A percentile compares a stretch with the other conserved stretches of the same genome.
Conservation (phyloP, 495 filamentous ascomycete genomes). For the Pyrenula massariospora region DNA sequence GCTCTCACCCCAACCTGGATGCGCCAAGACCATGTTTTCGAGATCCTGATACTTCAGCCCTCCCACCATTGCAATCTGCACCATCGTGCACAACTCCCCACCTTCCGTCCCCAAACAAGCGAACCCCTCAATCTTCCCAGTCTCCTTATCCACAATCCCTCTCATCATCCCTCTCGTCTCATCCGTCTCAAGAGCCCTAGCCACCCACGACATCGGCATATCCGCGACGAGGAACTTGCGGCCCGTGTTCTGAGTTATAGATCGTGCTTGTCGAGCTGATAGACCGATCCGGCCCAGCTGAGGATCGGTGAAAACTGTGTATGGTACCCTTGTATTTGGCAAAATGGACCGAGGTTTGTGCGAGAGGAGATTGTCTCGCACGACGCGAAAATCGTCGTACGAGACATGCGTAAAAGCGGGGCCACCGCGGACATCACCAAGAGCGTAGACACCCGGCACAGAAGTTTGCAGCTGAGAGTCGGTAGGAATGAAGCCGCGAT, state of each 20-base stretch:
- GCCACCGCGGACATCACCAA: conserved; percentile 38
- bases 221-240: conserved; percentile 23
- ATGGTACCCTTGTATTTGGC: conserved; percentile 16
- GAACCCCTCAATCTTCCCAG: conserved; percentile 33
- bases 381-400: conserved; percentile 43
- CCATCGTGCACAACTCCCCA: conserved; percentile 39
- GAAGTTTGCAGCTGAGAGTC: conserved; percentile 26
- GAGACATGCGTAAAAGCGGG: conserved; percentile 44
- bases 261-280: conserved; percentile 21
- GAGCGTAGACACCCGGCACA: conserved; percentile 25
- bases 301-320: conserved; percentile 39
- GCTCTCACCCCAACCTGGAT: conserved; percentile 36
- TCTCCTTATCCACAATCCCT: conserved; percentile 31
- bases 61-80: conserved; percentile 40
- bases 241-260: conserved; percentile 3
- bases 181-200: conserved; percentile 38
- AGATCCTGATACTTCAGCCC: conserved; percentile 24
- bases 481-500: conserved; percentile 25
- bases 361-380: conserved; percentile 25
- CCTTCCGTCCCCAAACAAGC: conserved; percentile 36
- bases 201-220: conserved; percentile 40
- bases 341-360: neutral
- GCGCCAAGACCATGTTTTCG: conserved; percentile 31
- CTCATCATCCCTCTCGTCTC: conserved; percentile 41
- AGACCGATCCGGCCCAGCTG: conserved; percentile 39